Evolutionary conservation across 108 stramenopile species (phyloP), one percentile per base, ranked within the genome.

Genomic region (Chaetoceros muelleri): DNA sequence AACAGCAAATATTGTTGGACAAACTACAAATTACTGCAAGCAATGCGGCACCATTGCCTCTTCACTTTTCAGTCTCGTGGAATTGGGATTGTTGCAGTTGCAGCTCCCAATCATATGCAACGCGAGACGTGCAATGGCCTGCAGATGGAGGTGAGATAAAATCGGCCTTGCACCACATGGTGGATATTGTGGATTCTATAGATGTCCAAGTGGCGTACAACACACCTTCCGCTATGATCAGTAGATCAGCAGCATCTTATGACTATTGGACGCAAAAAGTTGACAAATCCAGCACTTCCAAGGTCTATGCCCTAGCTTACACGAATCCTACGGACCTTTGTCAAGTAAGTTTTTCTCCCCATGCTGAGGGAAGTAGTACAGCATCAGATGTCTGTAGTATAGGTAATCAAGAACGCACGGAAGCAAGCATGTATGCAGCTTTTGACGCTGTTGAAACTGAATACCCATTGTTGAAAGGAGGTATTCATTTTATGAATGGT

Each of bases 21-120:
- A 5, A 16, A 10, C 16, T 51, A 26, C 49, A 51, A 16, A 10
- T 16, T 51, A 51, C 49, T 10, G 49, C 16, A 16, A 16, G 16
- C 16, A 51, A 51, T 51, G 49, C 49, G 10, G 5, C 25, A 8
- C 49, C 49, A 8, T 5, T 51, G 16, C 49, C 49, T 51, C 10
- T 51, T 5, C 49, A 51, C 16, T 51, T 51, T 16, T 51, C 49
- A 51, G 49, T 51, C 10, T 51, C 49, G 10, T 51, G 49, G 49
- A 51, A 51, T 26, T 51, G 49, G 49, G 25, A 51, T 51, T 51
- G 49, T 16, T 51, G 49, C 49, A 10, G 8, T 25, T 51, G 49
- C 16, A 25, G 24, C 10, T 51, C 49, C 8, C 8, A 24, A 5
- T 10, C 24, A 10, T 51, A 51, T 51, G 49, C 25, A 10, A 51